These are phyloP conservation scores for Plasmodium gonderi DNA, from an alignment of 169 alveolate species.

Conservation along the genomic window DNA sequence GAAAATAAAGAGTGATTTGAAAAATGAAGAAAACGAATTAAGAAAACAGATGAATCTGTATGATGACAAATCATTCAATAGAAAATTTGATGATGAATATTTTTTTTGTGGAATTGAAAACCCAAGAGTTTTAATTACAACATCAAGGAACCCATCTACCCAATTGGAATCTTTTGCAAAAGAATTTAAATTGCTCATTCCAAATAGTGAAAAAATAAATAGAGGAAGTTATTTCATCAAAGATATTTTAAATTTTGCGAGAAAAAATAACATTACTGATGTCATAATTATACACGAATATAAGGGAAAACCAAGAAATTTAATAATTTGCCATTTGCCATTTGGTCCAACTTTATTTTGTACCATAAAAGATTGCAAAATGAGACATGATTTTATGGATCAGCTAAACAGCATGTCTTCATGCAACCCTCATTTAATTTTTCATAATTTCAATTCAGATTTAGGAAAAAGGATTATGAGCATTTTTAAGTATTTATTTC, in stretches of 20 bases:
- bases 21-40: slow-evolving; percentile 85
- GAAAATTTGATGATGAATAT: slow-evolving; percentile 93
- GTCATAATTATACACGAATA: slow-evolving; percentile 86
- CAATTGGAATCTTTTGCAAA: slow-evolving; percentile 95
- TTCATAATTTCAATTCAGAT: slow-evolving; percentile 93
- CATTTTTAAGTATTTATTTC: slow-evolving; percentile 94
- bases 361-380: slow-evolving; percentile 94
- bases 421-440: slow-evolving; percentile 96
- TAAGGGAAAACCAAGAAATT: slow-evolving; percentile 97
- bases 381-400: slow-evolving; percentile 97
- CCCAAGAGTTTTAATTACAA: slow-evolving; percentile 96
- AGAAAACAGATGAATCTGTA: slow-evolving; percentile 87
- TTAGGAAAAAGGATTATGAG: slow-evolving; percentile 95
- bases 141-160: slow-evolving; percentile 96
- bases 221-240: slow-evolving; percentile 97
- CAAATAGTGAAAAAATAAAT: slow-evolving; percentile 96
- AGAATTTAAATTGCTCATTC: slow-evolving; percentile 95
- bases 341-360: slow-evolving; percentile 99
- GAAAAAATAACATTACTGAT: slow-evolving; percentile 95
- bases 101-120: slow-evolving; percentile 91
- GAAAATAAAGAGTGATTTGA: slow-evolving; percentile 89
- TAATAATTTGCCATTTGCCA: slow-evolving; percentile 98
- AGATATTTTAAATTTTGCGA: slow-evolving; percentile 94
- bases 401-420: slow-evolving; percentile 96
- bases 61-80: slow-evolving; percentile 90